These are phyloP conservation scores for Laburnicola sp. DNA, from an alignment of 2,329 filamentous ascomycete species.

Conservation along the genomic window DNA sequence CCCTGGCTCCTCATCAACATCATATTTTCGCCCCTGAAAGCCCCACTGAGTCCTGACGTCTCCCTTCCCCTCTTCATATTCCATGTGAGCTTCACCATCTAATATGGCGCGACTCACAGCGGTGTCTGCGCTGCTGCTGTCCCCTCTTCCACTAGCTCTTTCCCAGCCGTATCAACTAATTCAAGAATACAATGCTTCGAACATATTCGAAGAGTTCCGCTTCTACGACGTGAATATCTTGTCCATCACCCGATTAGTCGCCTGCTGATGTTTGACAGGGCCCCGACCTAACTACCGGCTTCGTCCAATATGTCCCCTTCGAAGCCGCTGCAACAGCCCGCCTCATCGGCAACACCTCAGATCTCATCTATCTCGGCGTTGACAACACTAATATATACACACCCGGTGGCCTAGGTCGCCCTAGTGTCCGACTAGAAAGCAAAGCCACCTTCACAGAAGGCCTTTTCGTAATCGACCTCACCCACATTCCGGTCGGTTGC, in stretches of 20 bases:
- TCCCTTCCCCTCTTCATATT: background rate
- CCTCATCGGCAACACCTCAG: conserved; percentile 34
- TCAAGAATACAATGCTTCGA: conserved; percentile 27
- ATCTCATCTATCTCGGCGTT: conserved; percentile 47
- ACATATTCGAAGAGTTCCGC: conserved; percentile 48
- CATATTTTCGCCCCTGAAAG: conserved; percentile 3
- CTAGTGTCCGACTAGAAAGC: conserved; percentile 50
- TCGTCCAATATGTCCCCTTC: conserved; percentile 37
- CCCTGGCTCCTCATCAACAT: conserved; percentile 2
- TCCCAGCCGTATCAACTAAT: conserved; percentile 25
- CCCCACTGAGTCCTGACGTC: background rate
- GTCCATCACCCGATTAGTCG: background rate
- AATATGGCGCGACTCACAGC: conserved; percentile 13
- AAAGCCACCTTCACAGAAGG: conserved; percentile 50
- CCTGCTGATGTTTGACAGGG: conserved; percentile 13
- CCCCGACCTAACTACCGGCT: conserved; percentile 27
- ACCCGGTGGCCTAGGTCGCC: conserved; percentile 33
- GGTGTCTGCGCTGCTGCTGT: conserved; percentile 10
- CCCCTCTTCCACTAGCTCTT: conserved; percentile 3
- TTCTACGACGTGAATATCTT: conserved; percentile 34
- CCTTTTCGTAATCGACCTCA: conserved; percentile 50
- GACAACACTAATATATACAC: conserved; percentile 40
- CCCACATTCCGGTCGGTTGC: conserved; percentile 52
- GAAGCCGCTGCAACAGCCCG: conserved; percentile 35
- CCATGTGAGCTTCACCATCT: conserved; percentile 9